Evolutionary conservation across 495 filamentous ascomycete species (phyloP).

Genomic region (Aspergillus egyptiacus): DNA sequence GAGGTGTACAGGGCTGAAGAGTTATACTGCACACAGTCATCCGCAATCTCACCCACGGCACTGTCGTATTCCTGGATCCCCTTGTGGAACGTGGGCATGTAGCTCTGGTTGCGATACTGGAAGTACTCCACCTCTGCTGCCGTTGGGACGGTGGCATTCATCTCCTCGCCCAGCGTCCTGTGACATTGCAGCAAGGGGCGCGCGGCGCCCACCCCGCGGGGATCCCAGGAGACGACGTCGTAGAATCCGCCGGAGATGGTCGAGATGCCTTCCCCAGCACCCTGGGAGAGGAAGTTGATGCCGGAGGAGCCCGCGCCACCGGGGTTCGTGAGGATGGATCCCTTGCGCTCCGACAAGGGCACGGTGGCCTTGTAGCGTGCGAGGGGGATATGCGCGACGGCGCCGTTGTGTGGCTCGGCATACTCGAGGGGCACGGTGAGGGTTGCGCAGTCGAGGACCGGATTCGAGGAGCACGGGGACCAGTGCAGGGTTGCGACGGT

Average conservation of each 20-base stretch:
- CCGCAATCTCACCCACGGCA: not conserved
- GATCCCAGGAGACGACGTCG: slow-evolving; percentile 7
- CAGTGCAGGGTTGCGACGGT: not conserved
- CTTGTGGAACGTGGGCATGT: not conserved
- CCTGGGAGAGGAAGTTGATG: not conserved
- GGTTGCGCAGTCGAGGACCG: slow-evolving; percentile 2
- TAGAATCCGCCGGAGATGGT: slow-evolving; percentile 1
- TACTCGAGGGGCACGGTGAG: slow-evolving; percentile 7
- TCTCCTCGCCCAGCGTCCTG: not conserved
- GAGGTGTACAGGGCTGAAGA: slow-evolving; percentile 9
- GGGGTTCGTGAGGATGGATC: slow-evolving; percentile 8
- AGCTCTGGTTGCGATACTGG: slow-evolving; percentile 1
- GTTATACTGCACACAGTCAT: not conserved
- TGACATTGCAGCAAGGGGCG: slow-evolving; percentile 1
- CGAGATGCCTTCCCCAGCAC: not conserved
- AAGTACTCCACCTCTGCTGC: slow-evolving; percentile 6
- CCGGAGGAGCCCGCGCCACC: slow-evolving; percentile 6
- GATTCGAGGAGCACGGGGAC: not conserved
- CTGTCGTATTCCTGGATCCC: not conserved
- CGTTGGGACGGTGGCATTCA: not conserved
- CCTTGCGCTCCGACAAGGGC: not conserved
- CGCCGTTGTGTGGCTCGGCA: not conserved
- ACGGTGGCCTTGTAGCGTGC: slow-evolving; percentile 1
- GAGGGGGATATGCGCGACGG: not conserved
- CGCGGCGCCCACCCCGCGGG: slow-evolving; percentile 3